A percentile compares a stretch with the other conserved stretches of the same genome.
phyloP scores from a whole-genome alignment of 1,284 basidiomycete genomes.

The Malassezia obtusa region DNA sequence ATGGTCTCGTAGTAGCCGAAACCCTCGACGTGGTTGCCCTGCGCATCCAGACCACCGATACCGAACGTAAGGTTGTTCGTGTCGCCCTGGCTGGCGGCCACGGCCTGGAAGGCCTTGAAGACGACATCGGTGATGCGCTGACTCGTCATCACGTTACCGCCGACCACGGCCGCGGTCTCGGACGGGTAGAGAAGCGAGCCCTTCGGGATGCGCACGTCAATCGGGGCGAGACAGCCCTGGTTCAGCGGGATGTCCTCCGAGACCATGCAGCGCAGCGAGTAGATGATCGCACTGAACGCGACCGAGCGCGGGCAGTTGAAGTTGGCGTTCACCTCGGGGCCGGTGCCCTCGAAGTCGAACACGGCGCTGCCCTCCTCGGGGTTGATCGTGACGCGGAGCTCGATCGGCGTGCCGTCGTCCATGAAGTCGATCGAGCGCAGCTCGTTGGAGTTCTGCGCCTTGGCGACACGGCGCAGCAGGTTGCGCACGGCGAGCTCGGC shows the following conservation, averaged over 20 bases:
- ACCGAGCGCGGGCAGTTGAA: constrained; percentile 66
- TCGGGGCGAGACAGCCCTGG: constrained; percentile 68
- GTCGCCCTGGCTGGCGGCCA: constrained; percentile 85
- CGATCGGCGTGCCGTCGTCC: constrained; percentile 56
- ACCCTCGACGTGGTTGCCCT: constrained; percentile 64
- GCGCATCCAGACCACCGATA: constrained; percentile 69
- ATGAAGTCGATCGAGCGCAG: constrained; percentile 59
- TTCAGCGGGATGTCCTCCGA: constrained; percentile 86
- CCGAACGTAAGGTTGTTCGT: constrained; percentile 83
- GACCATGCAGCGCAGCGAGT: constrained; percentile 83
- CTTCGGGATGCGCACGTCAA: constrained; percentile 66
- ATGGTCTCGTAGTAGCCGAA: constrained; percentile 98
- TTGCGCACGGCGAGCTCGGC: constrained; percentile 80
- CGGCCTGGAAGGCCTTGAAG: constrained; percentile 81
- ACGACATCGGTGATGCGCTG: constrained; percentile 93
- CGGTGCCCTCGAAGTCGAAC: constrained; percentile 75
- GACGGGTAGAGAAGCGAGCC: constrained; percentile 73
- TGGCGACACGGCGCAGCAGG: constrained; percentile 67
- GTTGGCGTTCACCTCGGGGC: constrained; percentile 78
- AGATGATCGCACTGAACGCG: constrained; percentile 84
- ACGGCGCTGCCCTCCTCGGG: constrained; percentile 66
- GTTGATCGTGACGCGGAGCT: constrained; percentile 70
- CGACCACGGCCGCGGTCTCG: constrained; percentile 69
- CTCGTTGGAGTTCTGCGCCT: constrained; percentile 56
- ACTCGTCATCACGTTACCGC: constrained; percentile 81